Conservation (phyloP, 2,329 filamentous ascomycete genomes). For the Fusarium coffeatum region DNA sequence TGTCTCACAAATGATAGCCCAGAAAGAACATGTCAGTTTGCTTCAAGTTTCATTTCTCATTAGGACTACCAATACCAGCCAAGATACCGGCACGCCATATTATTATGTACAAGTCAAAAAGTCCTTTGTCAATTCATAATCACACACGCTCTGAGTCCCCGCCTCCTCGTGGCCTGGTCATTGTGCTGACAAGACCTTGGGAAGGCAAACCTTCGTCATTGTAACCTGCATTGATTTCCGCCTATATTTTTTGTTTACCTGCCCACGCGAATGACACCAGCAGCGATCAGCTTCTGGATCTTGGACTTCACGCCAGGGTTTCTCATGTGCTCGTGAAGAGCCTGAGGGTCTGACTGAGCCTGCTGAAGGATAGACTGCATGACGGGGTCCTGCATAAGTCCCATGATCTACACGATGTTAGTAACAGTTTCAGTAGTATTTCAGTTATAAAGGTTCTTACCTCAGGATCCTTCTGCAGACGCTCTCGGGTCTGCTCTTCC, state of each 20-base stretch:
- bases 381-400: conserved; percentile 92
- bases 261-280: conserved; percentile 88
- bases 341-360: conserved; percentile 91
- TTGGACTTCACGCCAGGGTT: conserved; percentile 87
- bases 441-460: conserved; percentile 62
- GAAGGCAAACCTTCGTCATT: conserved; percentile 26
- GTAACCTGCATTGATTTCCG: conserved; percentile 15
- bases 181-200: conserved; percentile 25
- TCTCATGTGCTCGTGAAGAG: conserved; percentile 96
- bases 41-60: conserved; percentile 49
- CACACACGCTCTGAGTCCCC: conserved; percentile 35
- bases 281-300: conserved; percentile 94
- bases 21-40: conserved; percentile 14
- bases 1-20: conserved; percentile 6
- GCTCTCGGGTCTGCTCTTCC: conserved; percentile 93
- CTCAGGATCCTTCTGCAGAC: conserved; percentile 90
- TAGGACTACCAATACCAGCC: conserved; percentile 39
- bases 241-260: conserved; percentile 46
- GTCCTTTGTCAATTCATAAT: conserved; percentile 40
- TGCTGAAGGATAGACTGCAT: conserved; percentile 99
- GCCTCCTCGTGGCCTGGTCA: conserved; percentile 11
- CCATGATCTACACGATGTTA: conserved; percentile 73
- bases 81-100: conserved; percentile 41
- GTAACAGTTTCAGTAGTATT: conserved; percentile 22
- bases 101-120: conserved; percentile 46